These are phyloP conservation scores for Centaurea solstitialis DNA, from an alignment of 129 eudicot genomes.

Conservation along the genomic window DNA sequence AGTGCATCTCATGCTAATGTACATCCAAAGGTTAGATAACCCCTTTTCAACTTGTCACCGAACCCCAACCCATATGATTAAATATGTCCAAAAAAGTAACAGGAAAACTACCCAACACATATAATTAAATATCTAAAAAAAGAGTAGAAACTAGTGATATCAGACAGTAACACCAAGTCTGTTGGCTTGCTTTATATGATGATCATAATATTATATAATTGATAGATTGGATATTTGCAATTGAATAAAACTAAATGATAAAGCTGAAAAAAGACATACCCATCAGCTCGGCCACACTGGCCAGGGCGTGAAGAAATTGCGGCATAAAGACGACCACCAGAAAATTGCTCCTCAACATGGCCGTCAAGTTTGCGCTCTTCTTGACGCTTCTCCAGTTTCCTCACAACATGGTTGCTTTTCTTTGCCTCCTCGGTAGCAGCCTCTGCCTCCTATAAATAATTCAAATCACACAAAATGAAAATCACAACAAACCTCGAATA, in stretches of 20 bases:
- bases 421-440: conserved; percentile 62
- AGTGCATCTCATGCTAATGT: no score
- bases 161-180: not conserved
- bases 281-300: conserved; percentile 80
- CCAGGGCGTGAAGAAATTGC: conserved; percentile 84
- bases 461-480: not conserved
- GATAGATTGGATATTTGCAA: not conserved
- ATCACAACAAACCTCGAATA: not conserved
- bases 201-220: no score
- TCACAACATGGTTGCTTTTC: conserved; percentile 68
- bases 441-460: conserved; percentile 46
- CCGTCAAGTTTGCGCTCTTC: conserved; percentile 60
- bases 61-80: no score
- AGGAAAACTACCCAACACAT: no score
- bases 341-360: conserved; percentile 77
- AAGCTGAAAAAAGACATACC: conserved; percentile 39
- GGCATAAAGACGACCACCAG: conserved; percentile 69
- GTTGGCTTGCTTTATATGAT: not conserved
- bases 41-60: no score
- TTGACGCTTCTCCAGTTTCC: conserved; percentile 70
- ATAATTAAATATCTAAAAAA: no score
- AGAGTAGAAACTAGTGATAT: not conserved
- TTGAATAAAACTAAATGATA: no score
- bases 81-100: no score
- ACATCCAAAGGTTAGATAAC: no score